Base-by-base conservation (phyloP, 345 rosid species). In the Gossypium arboreum region DNA sequence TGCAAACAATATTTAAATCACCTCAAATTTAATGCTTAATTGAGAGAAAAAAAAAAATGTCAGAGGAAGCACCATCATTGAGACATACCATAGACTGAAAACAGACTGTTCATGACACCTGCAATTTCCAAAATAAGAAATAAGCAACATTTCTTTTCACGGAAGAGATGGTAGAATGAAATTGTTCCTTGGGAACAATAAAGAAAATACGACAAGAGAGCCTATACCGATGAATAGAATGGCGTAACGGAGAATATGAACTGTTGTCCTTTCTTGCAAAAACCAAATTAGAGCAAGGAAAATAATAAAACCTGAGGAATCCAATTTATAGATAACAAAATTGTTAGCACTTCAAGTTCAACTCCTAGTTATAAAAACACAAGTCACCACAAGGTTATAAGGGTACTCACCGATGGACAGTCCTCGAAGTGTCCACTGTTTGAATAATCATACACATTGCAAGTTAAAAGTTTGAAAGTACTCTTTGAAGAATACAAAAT, bases 31-130 rank as follows among this genome's bases (percentile, higher is more conserved):
- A 18, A 56, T 18, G 8, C 11, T 56, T 56, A 71, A 61, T 48
- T 56, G 27, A n/a, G 65, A 39, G 47, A 1, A 47, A 25, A 64
- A 27, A 27, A 29, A 34, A 22, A 51, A 24, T 39, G 29, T 5
- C 61, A 29, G 27, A 63, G 59, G 62, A 25, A 12, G 57, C 51
- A 67, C 50, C 68, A 69, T 7, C 44, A 61, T 13, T 22, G 63
- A 59, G 73, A 72, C 82, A 47, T 84, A 94, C 98, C 98, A 50
- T 91, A 93, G 59, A 95, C 94, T 48, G 99, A 95, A 88, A 95
- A 95, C 87, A 93, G 85, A 84, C 98, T 90, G 82, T 95, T 95
- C 97, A 94, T 94, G 25, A 93, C 97, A 80, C 98, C 98, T 94
- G 94, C 78, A 86, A 77, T 68, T 55, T 73, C 54, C 67, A 78